phyloP scores from a whole-genome alignment of 257 asterid genomes.

The Gentiana macrophylla region DNA sequence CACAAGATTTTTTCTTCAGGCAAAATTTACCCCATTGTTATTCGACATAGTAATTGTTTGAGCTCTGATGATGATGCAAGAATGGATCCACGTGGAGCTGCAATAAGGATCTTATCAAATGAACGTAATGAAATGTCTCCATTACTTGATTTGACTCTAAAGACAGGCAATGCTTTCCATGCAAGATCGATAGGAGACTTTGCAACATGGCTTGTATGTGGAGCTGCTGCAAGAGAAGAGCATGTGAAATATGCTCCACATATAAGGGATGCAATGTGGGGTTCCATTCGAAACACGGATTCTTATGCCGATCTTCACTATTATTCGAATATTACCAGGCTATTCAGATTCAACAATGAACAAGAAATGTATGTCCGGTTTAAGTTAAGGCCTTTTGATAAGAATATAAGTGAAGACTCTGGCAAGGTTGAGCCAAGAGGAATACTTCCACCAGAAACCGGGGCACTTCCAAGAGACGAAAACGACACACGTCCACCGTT shows the following conservation, averaged over 20 bases:
- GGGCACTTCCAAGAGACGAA: conserved; percentile 56
- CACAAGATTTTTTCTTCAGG: too few species aligned
- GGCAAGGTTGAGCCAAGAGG: conserved; percentile 72
- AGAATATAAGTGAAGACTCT: conserved; percentile 35
- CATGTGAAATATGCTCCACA: conserved; percentile 57
- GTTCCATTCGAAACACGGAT: conserved; percentile 49
- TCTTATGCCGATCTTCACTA: conserved; percentile 49
- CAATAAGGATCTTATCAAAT: conserved; percentile 44
- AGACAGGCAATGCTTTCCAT: conserved; percentile 68
- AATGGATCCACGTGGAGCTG: conserved; percentile 72
- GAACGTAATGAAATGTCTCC: conserved; percentile 12
- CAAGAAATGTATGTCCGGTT: conserved; percentile 67
- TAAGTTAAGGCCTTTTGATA: conserved; percentile 57
- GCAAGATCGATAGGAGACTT: conserved; percentile 67
- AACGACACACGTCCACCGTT: conserved; percentile 53
- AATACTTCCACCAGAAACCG: conserved; percentile 81
- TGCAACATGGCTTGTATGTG: conserved; percentile 75
- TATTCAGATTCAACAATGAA: conserved; percentile 55
- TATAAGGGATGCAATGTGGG: conserved; percentile 75
- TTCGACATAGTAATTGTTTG: conserved; percentile 76
- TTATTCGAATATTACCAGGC: conserved; percentile 70
- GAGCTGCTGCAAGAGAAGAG: conserved; percentile 64
- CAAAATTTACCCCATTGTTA: conserved; percentile 41
- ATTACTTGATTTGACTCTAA: conserved; percentile 52
- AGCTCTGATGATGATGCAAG: conserved; percentile 86